Base-by-base conservation (phyloP, 177 flowering plant genomes). In the Tripterygium wilfordii region DNA sequence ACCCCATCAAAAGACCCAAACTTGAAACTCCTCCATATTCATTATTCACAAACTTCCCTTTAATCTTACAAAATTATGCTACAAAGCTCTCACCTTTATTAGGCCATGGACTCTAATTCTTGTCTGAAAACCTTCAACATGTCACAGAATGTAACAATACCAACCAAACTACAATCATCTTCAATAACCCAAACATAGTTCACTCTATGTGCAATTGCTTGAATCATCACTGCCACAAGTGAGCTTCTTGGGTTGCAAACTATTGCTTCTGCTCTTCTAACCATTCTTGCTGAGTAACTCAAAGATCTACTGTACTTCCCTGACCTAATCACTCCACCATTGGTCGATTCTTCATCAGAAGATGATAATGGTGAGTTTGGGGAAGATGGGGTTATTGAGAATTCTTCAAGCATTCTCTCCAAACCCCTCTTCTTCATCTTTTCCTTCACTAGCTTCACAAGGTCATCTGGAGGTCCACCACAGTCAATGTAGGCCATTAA, bases 151-250 rank as follows among this genome's bases (percentile, higher is more conserved):
- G 82, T 88, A 19, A 92, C 96, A 25, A 86, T 80, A 16, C 98
- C 98, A 8, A 63, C 82, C 41, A 88, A 56, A 38, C 70, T 61
- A 49, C 71, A 70, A 14, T 83, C 96, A 1, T 78, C 85, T 24
- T 88, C 96, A 1, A 69, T 57, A 20, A 89, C 98, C 98, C 98
- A 88, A 13, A 92, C 94, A 44, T 89, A 86, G 28, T 60, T 84
- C 24, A 86, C 94, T 0, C 98, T 71, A 37, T 84, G 96, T 0
- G 96, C 75, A 8, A 89, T 69, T 1, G 96, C 96, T 42, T 92
- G 98, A 16, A 92, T 64, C 96, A 92, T 92, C 48, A 88, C 96
- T 2, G 98, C 98, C 25, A 84, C 78, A 51, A 92, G 45, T 7
- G 98, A 88, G 58, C 98, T 92, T 49, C 75, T 61, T 0, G 70